Evolutionary conservation across 768 basidiomycete species (phyloP).

Genomic region (Phlegmacium glaucopus): DNA sequence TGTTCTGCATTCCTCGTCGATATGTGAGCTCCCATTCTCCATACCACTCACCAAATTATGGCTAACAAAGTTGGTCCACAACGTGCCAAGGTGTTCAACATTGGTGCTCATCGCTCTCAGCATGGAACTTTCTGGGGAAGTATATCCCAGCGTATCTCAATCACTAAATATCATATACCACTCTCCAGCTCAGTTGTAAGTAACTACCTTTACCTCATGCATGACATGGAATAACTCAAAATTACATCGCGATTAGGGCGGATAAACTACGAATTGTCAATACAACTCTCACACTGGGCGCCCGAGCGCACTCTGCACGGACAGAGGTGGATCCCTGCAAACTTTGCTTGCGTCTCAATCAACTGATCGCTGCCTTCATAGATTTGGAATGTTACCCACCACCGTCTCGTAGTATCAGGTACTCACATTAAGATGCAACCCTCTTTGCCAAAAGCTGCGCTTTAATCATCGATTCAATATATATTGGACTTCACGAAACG

Average conservation of each 20-base stretch:
- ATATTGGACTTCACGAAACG: too few relatives aligned
- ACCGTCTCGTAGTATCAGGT: conserved; percentile 50
- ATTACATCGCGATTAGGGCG: conserved; percentile 27
- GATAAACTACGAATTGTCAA: conserved; percentile 50
- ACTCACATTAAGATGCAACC: conserved; percentile 54
- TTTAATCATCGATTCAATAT: background rate
- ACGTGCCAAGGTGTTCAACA: conserved; percentile 40
- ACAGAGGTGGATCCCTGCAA: conserved; percentile 37
- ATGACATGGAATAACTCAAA: background rate
- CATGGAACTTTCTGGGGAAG: conserved; percentile 19
- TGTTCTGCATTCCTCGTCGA: conserved; percentile 53
- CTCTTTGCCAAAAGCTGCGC: conserved; percentile 20
- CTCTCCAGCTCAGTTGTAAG: conserved; percentile 51
- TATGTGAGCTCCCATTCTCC: conserved; percentile 30
- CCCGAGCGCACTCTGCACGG: conserved; percentile 42
- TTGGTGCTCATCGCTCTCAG: conserved; percentile 37
- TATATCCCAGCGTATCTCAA: conserved; percentile 41
- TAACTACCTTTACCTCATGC: background rate
- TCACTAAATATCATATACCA: conserved; percentile 52
- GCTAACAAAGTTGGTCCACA: background rate
- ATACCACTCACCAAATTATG: background rate
- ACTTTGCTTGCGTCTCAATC: background rate
- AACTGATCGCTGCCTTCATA: conserved; percentile 12
- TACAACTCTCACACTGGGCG: conserved; percentile 48
- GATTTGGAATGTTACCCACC: conserved; percentile 55